phyloP scores from a whole-genome alignment of 1,284 basidiomycete genomes.

The Fomitopsis pinicola region DNA sequence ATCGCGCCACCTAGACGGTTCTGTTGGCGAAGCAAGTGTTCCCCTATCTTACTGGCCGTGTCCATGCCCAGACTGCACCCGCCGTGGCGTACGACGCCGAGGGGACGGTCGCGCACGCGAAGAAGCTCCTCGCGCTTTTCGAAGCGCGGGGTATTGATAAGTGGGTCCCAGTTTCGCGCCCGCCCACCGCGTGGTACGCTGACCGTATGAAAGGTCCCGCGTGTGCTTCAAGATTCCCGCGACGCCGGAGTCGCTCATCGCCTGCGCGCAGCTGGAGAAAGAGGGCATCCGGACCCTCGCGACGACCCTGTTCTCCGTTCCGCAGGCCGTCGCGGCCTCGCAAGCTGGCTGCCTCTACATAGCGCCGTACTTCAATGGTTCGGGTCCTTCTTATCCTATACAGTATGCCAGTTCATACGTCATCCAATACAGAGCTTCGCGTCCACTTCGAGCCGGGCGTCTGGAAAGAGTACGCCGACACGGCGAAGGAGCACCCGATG shows the following conservation, averaged over 20 bases:
- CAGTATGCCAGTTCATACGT: neutral
- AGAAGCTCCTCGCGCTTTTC: conserved; percentile 38
- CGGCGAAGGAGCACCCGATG: conserved; percentile 41
- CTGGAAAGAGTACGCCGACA: conserved; percentile 39
- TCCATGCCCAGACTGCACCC: conserved; percentile 44
- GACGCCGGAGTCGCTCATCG: conserved; percentile 41
- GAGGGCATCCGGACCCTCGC: conserved; percentile 42
- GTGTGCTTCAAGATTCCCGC: conserved; percentile 51
- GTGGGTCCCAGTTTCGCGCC: conserved; percentile 29
- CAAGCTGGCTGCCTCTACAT: conserved; percentile 46
- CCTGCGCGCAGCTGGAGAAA: conserved; percentile 37
- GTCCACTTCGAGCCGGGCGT: conserved; percentile 40
- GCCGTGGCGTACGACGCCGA: conserved; percentile 38
- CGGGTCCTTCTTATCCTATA: neutral
- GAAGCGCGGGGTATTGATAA: conserved; percentile 35
- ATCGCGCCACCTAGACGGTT: conserved; percentile 32
- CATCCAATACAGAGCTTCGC: conserved; percentile 33
- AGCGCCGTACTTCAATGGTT: conserved; percentile 48
- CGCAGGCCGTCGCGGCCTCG: conserved; percentile 43
- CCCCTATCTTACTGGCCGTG: conserved; percentile 41
- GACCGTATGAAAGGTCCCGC: conserved; percentile 28
- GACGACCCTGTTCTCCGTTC: conserved; percentile 43
- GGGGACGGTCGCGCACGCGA: conserved; percentile 42
- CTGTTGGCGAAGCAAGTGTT: conserved; percentile 40
- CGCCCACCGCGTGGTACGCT: neutral